phyloP scores from a whole-genome alignment of 23 red algal genomes.

The Gracilariopsis chorda region DNA sequence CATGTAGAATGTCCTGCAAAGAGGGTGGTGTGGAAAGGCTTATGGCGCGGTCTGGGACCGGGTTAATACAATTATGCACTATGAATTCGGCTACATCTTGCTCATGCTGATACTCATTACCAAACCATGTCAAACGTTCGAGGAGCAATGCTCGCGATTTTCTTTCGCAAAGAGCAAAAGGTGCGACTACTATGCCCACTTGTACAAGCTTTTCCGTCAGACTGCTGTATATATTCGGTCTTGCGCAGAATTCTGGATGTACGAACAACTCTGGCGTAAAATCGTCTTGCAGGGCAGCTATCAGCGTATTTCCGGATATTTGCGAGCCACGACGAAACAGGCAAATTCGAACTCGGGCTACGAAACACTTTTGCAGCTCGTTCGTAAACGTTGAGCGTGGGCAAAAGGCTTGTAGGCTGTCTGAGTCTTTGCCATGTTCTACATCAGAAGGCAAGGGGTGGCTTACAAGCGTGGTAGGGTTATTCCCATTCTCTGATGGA shows the following conservation, averaged over 20 bases:
- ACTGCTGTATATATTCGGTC: not conserved
- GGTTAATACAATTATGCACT: not conserved
- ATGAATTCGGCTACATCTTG: not conserved
- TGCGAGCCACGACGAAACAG: not conserved
- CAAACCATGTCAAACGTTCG: not conserved
- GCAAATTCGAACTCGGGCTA: not conserved
- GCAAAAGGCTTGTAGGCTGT: not conserved
- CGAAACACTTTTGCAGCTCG: not conserved
- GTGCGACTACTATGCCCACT: not conserved
- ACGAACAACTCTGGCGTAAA: not conserved
- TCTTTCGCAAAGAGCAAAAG: not conserved
- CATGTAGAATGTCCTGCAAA: no score
- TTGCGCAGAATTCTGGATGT: not conserved
- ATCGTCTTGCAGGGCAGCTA: not conserved
- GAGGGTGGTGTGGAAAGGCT: not conserved
- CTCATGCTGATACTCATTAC: slow-evolving; percentile 5
- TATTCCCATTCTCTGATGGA: not conserved
- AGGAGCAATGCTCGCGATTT: not conserved
- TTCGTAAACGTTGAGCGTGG: not conserved
- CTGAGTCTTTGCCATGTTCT: not conserved
- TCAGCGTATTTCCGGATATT: not conserved
- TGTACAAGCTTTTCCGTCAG: not conserved
- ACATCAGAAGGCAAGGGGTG: not conserved
- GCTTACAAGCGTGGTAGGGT: not conserved
- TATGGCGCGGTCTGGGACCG: not conserved